These are phyloP conservation scores for Cupressus sempervirens DNA, from an alignment of 75 land plant genomes.

Conservation along the genomic window DNA sequence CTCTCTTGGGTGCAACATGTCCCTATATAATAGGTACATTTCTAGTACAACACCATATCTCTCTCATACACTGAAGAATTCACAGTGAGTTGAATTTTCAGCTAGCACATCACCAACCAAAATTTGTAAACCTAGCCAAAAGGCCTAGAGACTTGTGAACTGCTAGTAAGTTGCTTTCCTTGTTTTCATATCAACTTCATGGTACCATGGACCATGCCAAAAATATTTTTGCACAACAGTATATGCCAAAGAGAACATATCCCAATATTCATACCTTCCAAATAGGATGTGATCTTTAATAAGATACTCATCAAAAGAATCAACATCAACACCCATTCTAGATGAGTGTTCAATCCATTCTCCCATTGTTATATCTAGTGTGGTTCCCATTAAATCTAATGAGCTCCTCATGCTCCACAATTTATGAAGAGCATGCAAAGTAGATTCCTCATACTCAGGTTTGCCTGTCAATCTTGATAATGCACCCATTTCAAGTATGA, in stretches of 20 bases:
- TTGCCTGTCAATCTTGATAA: slow-evolving; percentile 82
- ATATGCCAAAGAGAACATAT: slow-evolving; percentile 84
- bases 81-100: too few relatives aligned
- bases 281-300: slow-evolving; percentile 78
- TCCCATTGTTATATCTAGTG: slow-evolving; percentile 71
- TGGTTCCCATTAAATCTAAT: slow-evolving; percentile 75
- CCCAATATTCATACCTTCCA: slow-evolving; percentile 79
- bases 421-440: slow-evolving; percentile 72
- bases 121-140: slow-evolving; percentile 93
- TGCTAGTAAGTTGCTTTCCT: slow-evolving; percentile 90
- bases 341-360: slow-evolving; percentile 86
- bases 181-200: slow-evolving; percentile 90
- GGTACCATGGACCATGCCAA: slow-evolving; percentile 89
- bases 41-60: too few relatives aligned
- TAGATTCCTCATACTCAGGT: slow-evolving; percentile 64
- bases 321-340: slow-evolving; percentile 93
- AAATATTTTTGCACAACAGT: slow-evolving; percentile 79
- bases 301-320: slow-evolving; percentile 87
- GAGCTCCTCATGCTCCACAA: slow-evolving; percentile 91
- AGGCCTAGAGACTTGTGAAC: slow-evolving; percentile 91
- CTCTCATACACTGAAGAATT: too few relatives aligned
- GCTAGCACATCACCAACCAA: too few relatives aligned
- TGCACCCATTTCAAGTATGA: slow-evolving; percentile 93
- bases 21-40: too few relatives aligned
- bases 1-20: too few relatives aligned